Evolutionary conservation across 169 alveolate genomes (phyloP), one percentile per base, ranked within the genome.

Genomic region (Cryptosporidium ryanae): DNA sequence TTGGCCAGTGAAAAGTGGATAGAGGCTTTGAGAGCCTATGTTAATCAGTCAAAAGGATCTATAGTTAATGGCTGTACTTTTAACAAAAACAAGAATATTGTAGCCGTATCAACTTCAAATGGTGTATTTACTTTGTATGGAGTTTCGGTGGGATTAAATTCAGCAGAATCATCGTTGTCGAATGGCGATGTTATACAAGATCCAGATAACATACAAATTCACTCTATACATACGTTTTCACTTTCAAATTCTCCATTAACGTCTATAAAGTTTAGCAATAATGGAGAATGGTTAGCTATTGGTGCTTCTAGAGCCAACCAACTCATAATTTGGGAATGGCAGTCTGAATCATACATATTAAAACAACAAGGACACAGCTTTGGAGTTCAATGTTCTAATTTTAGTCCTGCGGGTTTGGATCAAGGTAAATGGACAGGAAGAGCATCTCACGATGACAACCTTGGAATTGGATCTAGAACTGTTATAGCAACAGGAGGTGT

Each of bases 261-360:
- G 13, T 76, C 87, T 13, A 25, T 76, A n/a, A 76, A 43, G n/a
- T 76, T 76, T 59, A 82, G 81, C 38, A 76, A 46, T 10, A 95
- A 90, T 84, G 98, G 98, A 25, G 96, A 96, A 43, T 96, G 98
- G 98, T 52, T 96, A 21, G 98, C 96, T 7, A 90, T 95, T 34
- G 97, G 96, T 12, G 93, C 95, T 23, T 90, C 96, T 18, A 94
- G 89, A 82, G 93, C 91, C 15, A 95, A 95, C 0, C 95, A 96
- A 93, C 84, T 97, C 27, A 93, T 98, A 17, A 98, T 98, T 34
- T 98, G 99, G 99, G 99, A 98, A 90, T 98, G 99, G 99, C 95
- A 97, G 90, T 95, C 99, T 65, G 99, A 98, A 84, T 94, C 99
- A 15, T 98, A 96, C 82, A 94, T 98, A 18, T 92, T 97, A 89